phyloP scores from a whole-genome alignment of 2,329 filamentous ascomycete genomes.

The Balansia obtecta region DNA sequence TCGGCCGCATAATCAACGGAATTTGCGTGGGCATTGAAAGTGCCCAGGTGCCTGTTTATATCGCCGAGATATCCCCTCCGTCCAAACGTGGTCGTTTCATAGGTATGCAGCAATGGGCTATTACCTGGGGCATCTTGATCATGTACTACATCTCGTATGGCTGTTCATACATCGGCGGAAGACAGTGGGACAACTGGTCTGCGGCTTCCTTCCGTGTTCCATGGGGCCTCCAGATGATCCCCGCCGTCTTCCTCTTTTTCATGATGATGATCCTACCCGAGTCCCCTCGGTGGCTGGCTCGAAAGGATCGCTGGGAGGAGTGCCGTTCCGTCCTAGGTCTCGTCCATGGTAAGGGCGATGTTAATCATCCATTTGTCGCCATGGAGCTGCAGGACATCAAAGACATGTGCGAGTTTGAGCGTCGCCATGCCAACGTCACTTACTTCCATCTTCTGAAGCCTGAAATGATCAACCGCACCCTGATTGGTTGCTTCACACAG shows the following conservation, averaged over 20 bases:
- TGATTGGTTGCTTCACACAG: conserved; percentile 39
- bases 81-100: conserved; percentile 52
- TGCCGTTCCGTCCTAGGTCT: conserved; percentile 39
- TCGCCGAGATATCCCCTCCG: conserved; percentile 49
- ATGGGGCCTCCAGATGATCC: conserved; percentile 54
- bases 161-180: conserved; percentile 41
- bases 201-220: conserved; percentile 49
- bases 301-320: conserved; percentile 48
- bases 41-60: conserved; percentile 58
- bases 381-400: conserved; percentile 62
- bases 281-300: conserved; percentile 52
- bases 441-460: conserved; percentile 63
- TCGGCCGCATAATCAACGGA: conserved; percentile 51
- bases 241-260: conserved; percentile 44
- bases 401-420: conserved; percentile 62
- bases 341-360: conserved; percentile 55
- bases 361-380: conserved; percentile 50
- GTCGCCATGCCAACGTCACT: conserved; percentile 52
- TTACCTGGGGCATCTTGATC: conserved; percentile 53
- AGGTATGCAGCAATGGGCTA: conserved; percentile 61
- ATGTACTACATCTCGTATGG: conserved; percentile 60
- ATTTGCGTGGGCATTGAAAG: conserved; percentile 53
- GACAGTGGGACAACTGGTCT: conserved; percentile 22
- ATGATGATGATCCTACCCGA: conserved; percentile 49
- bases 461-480: conserved; percentile 44